Conservation (phyloP, 2,329 filamentous ascomycete species). For the Fusarium foetens region DNA sequence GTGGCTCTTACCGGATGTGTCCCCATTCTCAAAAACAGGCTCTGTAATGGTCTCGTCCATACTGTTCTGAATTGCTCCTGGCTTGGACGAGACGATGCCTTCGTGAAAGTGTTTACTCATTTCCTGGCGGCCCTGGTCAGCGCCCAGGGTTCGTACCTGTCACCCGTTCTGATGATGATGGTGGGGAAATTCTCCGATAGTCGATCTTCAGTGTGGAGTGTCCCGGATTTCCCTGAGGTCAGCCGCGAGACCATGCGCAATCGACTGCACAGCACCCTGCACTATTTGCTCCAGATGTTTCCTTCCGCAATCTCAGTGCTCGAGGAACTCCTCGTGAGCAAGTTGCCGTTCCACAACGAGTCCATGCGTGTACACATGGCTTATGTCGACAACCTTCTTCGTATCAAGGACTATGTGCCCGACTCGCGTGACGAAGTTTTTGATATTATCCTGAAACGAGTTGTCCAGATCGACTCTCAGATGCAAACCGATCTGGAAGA, state of each 20-base stretch:
- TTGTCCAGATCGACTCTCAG: constrained; percentile 95
- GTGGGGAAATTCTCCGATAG: constrained; percentile 77
- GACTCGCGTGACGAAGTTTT: constrained; percentile 83
- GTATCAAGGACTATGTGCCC: constrained; percentile 79
- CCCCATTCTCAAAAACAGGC: constrained; percentile 67
- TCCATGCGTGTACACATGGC: constrained; percentile 81
- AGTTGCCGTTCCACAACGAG: constrained; percentile 82
- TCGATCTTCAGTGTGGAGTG: constrained; percentile 57
- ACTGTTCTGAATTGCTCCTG: constrained; percentile 70
- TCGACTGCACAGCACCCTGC: constrained; percentile 79
- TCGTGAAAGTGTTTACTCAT: constrained; percentile 73
- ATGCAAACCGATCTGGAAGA: constrained; percentile 95
- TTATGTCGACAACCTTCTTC: constrained; percentile 88
- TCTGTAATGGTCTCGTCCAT: constrained; percentile 68
- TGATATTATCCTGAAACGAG: constrained; percentile 82
- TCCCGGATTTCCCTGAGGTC: constrained; percentile 67
- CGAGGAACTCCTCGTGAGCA: constrained; percentile 70
- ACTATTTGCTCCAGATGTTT: constrained; percentile 81
- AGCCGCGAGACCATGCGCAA: constrained; percentile 72
- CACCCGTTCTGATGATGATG: constrained; percentile 80
- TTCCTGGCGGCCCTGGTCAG: constrained; percentile 80
- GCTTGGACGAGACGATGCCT: constrained; percentile 72
- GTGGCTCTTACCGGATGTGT: constrained; percentile 71
- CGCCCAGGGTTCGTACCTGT: constrained; percentile 82
- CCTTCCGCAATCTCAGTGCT: constrained; percentile 80